Conservation (phyloP, 345 rosid species). For the Eucalyptus pumila region DNA sequence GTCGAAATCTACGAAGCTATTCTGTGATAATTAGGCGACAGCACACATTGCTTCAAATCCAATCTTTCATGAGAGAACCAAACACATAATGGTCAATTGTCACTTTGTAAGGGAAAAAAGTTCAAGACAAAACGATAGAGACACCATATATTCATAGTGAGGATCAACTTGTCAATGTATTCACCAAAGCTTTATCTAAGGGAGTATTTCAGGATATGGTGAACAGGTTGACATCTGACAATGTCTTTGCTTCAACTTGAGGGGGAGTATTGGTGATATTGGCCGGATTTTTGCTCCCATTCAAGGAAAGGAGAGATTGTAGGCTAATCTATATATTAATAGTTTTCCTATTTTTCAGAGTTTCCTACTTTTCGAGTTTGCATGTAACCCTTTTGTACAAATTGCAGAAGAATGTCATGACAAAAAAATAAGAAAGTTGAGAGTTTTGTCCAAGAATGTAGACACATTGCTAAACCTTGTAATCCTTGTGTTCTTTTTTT, state of each 20-base stretch:
- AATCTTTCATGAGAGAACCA: not conserved
- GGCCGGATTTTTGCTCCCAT: fast-evolving
- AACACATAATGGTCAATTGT: not conserved
- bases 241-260: not conserved
- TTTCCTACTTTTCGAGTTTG: not conserved
- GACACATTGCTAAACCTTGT: not conserved
- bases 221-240: fast-evolving
- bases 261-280: not conserved
- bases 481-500: too few relatives aligned
- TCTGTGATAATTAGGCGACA: fast-evolving
- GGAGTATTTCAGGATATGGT: not conserved
- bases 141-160: not conserved
- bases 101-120: not conserved
- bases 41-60: too few relatives aligned
- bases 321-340: too few relatives aligned
- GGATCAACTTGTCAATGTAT: not conserved
- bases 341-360: too few relatives aligned
- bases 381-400: not conserved
- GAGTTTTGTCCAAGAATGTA: not conserved
- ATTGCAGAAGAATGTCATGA: not conserved
- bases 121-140: not conserved
- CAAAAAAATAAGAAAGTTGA: too few relatives aligned
- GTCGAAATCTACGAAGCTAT: too few relatives aligned
- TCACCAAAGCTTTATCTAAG: not conserved
- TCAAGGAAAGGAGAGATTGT: not conserved